Evolutionary conservation across 2,329 filamentous ascomycete genomes (phyloP).

Genomic region (Gyromitra esculenta): DNA sequence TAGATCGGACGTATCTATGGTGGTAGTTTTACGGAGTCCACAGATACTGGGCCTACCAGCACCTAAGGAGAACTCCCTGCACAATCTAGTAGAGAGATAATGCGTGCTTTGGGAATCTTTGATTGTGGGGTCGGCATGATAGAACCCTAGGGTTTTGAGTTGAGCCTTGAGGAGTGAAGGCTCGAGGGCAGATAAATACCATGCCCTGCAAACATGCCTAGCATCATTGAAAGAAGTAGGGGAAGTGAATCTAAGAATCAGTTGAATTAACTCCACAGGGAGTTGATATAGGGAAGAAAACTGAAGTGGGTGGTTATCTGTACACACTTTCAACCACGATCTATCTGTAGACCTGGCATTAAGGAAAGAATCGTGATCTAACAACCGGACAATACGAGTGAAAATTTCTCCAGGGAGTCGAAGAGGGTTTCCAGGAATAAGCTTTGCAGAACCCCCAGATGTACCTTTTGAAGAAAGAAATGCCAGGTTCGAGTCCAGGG

Average conservation of each 20-base stretch:
- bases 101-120: constrained; percentile 36
- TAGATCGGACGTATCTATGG: constrained; percentile 57
- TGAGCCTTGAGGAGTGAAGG: constrained; percentile 67
- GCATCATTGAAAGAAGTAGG: constrained; percentile 70
- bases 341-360: constrained; percentile 59
- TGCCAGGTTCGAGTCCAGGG: background rate
- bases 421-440: background rate
- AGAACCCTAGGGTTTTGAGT: constrained; percentile 60
- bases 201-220: constrained; percentile 69
- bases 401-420: constrained; percentile 32
- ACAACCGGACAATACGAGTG: constrained; percentile 43
- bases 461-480: background rate
- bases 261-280: constrained; percentile 65
- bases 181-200: constrained; percentile 70
- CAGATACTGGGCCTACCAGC: constrained; percentile 57
- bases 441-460: background rate
- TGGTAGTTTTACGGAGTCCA: constrained; percentile 53
- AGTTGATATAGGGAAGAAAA: constrained; percentile 60
- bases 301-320: constrained; percentile 53
- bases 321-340: constrained; percentile 59
- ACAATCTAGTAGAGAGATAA: constrained; percentile 60
- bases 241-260: constrained; percentile 63
- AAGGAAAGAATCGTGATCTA: constrained; percentile 54
- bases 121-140: constrained; percentile 54
- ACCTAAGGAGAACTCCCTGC: constrained; percentile 62